A percentile compares a stretch with the other conserved stretches of the same genome.
Evolutionary conservation across 306 rosid genomes (phyloP).

Genomic region (Acacia confusa): DNA sequence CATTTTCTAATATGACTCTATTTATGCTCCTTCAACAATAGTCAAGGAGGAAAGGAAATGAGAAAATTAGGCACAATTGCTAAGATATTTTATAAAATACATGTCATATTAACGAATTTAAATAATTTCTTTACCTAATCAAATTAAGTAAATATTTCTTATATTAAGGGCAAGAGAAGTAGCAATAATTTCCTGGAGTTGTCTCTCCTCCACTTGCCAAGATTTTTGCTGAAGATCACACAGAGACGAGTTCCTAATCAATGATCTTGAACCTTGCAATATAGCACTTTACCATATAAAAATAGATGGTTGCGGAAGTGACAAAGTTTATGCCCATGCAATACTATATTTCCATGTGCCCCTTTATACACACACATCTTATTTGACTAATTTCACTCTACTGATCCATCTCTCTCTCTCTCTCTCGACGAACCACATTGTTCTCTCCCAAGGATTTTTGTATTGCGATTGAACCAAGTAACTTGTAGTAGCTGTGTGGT

Average conservation of each 20-base stretch:
- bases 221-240: neutral
- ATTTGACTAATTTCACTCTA: slow-evolving; percentile 21
- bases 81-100: too few species aligned
- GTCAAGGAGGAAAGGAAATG: too few species aligned
- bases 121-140: too few species aligned
- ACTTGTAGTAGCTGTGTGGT: slow-evolving; percentile 11
- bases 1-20: too few species aligned
- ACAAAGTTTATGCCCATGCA: neutral
- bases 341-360: neutral
- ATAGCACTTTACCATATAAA: neutral
- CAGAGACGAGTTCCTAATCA: neutral
- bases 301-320: slow-evolving; percentile 7
- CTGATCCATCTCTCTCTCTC: neutral
- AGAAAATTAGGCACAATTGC: too few species aligned
- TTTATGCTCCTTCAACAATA: too few species aligned
- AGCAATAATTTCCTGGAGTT: neutral
- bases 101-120: too few species aligned
- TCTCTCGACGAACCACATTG: slow-evolving; percentile 19
- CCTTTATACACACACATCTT: neutral
- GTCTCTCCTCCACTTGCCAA: neutral
- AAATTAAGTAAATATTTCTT: too few species aligned
- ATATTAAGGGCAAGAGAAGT: too few species aligned
- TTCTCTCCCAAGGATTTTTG: neutral
- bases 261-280: neutral
- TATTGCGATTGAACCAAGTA: slow-evolving; percentile 4